Evolutionary conservation across 2,329 filamentous ascomycete species (phyloP), one percentile per base, ranked within the genome.

Genomic region (Alternaria triticimaculans): DNA sequence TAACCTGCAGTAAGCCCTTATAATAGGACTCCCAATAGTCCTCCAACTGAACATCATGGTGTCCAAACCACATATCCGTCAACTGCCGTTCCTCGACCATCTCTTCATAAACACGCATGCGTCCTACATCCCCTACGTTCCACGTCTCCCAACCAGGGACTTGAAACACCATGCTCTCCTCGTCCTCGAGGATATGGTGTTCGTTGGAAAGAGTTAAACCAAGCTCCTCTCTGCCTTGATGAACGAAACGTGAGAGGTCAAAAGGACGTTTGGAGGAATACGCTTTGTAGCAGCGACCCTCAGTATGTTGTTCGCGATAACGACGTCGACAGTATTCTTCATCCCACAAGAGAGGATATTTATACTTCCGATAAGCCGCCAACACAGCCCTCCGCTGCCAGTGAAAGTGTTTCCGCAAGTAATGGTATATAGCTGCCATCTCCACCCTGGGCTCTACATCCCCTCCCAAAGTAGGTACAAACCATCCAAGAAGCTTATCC

Each of bases 131-230:
- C 8, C 37, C 15, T 18, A 41, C 37, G n/a, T 41, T 5, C 15
- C n/a, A 41, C 8, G 37, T 18, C 37, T 41, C 37, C 37, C 37
- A 41, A 18, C 37, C 37, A 3, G 37, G 37, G 37, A 41, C 1
- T 41, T 18, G 37, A 11, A 41, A 18, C n/a, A 41, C 15, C 15
- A 41, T 41, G 8, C 33, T 41, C 15, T 41, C 15, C 15, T 41
- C 33, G 15, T 41, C 33, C 2, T 41, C 33, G 1, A 41, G 15
- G 2, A 41, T 41, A 37, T 37, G 15, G 33, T 2, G 3, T 0
- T 37, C 15, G 7, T 0, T 9, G 33, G 2, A 4, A 37, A 37
- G 15, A 37, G 14, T 0, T 0, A 37, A 8, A n/a, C n/a, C 15
- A 26, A 48, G 45, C 1, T 26, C 3, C 21, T 48, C 45, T 1